These are phyloP conservation scores for Hyaloperonospora brassicae DNA, from an alignment of 352 stramenopile genomes.

Conservation along the genomic window DNA sequence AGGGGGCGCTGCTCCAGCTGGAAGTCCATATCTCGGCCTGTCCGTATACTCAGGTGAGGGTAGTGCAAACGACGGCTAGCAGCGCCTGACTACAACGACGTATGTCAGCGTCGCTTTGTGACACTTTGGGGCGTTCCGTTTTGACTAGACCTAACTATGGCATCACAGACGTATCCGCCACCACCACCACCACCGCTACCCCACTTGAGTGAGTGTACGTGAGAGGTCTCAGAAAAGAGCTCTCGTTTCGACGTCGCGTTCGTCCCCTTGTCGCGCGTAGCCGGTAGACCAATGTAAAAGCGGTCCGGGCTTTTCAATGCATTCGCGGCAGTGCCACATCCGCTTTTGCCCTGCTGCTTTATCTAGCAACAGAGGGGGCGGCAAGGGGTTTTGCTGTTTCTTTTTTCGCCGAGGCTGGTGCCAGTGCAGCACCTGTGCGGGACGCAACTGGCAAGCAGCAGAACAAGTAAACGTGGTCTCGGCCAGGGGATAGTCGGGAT, in stretches of 20 bases:
- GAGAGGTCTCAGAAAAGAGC: no score
- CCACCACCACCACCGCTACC: no score
- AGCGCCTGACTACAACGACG: constrained; percentile 9
- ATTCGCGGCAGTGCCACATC: background rate
- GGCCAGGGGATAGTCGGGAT: background rate
- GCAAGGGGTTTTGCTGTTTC: constrained; percentile 14
- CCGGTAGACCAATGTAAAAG: constrained; percentile 1
- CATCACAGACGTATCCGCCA: constrained; percentile 4
- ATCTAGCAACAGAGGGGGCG: constrained; percentile 5
- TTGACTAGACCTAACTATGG: constrained; percentile 26
- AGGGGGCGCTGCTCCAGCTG: constrained; percentile 11
- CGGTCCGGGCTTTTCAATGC: background rate
- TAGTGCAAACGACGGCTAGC: background rate
- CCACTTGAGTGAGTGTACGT: no score
- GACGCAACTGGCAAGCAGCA: background rate
- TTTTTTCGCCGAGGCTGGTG: constrained; percentile 20
- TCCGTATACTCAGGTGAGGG: background rate
- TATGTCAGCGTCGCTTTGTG: constrained; percentile 18
- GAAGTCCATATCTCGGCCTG: background rate
- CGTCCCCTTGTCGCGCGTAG: background rate
- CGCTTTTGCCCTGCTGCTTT: constrained; percentile 7
- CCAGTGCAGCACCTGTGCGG: constrained; percentile 5
- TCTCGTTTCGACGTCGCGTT: no score
- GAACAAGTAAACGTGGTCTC: background rate
- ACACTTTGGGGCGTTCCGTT: constrained; percentile 21